Evolutionary conservation across 75 land plant genomes (phyloP).

Genomic region (Azolla pinnata): DNA sequence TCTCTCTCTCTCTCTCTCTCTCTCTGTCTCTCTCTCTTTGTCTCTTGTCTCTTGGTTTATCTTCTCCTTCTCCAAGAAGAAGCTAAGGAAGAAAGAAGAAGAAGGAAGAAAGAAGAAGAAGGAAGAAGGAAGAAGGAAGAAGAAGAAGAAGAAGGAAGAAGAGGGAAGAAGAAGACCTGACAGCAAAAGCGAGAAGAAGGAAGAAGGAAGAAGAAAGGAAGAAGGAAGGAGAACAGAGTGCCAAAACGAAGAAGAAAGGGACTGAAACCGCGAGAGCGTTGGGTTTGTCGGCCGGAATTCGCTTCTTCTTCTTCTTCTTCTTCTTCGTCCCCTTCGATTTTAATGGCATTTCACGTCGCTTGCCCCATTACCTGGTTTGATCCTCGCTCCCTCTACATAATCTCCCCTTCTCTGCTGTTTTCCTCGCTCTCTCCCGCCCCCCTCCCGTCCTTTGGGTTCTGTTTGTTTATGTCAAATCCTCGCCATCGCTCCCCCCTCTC

Average conservation of each 20-base stretch:
- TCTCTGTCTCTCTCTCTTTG: too few relatives aligned
- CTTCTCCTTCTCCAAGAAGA: too few relatives aligned
- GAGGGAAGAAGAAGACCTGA: too few relatives aligned
- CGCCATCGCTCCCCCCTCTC: background rate
- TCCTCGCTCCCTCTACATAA: background rate
- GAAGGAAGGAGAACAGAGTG: background rate
- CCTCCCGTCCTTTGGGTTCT: background rate
- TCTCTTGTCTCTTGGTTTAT: too few relatives aligned
- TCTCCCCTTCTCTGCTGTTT: background rate
- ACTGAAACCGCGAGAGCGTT: background rate
- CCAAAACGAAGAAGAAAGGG: background rate
- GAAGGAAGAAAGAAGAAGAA: too few relatives aligned
- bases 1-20: too few relatives aligned
- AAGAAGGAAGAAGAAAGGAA: background rate
- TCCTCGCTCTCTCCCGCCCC: constrained; percentile 6
- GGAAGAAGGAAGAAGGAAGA: too few relatives aligned
- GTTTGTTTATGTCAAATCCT: background rate
- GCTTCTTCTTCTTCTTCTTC: background rate
- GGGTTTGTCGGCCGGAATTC: background rate
- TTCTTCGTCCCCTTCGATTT: too few relatives aligned
- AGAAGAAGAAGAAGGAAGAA: too few relatives aligned
- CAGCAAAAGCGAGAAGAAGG: background rate
- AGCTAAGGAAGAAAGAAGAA: too few relatives aligned
- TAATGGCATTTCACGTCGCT: constrained; percentile 93
- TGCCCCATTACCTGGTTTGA: constrained; percentile 90